A percentile compares a stretch with the other conserved stretches of the same genome.
phyloP scores from a whole-genome alignment of 2,329 filamentous ascomycete species.

The Pseudogymnoascus sp. region DNA sequence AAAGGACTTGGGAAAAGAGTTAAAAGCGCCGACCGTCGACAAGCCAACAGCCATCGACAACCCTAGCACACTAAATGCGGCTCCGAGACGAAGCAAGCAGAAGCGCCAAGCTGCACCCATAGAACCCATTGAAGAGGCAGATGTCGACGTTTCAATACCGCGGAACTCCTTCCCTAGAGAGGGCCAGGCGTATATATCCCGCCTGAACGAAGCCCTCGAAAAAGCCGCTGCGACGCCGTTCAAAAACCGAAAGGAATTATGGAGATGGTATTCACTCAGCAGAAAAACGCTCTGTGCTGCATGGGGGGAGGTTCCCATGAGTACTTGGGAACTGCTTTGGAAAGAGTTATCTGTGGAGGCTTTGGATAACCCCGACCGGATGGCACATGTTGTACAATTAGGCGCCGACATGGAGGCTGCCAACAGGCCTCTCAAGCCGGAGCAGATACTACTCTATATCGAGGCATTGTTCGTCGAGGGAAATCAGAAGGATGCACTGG shows the following conservation, averaged over 20 bases:
- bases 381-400: conserved; percentile 54
- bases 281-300: conserved; percentile 38
- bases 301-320: conserved; percentile 50
- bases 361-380: conserved; percentile 47
- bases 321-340: conserved; percentile 63
- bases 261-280: conserved; percentile 44
- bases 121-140: background rate
- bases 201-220: conserved; percentile 11
- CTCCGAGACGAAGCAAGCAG: background rate
- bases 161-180: conserved; percentile 8
- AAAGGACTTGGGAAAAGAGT: background rate
- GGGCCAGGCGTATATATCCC: conserved; percentile 7
- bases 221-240: background rate
- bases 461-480: conserved; percentile 61
- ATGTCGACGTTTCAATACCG: conserved; percentile 7
- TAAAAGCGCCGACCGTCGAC: background rate
- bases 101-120: background rate
- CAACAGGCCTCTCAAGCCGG: conserved; percentile 45
- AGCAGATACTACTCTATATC: conserved; percentile 59
- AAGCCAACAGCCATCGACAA: background rate
- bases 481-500: conserved; percentile 36
- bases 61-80: background rate
- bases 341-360: conserved; percentile 45
- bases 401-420: conserved; percentile 59
- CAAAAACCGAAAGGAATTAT: conserved; percentile 31